Conservation (phyloP, 2,329 filamentous ascomycete genomes). For the Talaromyces rugulosus region DNA sequence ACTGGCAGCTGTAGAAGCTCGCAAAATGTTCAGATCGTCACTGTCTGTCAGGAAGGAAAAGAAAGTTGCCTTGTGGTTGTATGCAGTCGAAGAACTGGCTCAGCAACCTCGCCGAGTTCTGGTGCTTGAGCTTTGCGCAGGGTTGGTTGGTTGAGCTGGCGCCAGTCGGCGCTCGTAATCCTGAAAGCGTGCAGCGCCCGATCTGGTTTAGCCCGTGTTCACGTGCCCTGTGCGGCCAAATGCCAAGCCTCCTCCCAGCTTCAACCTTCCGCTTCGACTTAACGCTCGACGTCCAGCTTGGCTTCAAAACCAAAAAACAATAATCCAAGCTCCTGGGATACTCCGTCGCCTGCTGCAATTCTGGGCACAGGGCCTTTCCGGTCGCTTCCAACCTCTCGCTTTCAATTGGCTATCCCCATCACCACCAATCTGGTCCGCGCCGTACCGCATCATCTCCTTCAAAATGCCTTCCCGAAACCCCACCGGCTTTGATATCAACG, state of each 20-base stretch:
- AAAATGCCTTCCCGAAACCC: slow-evolving; percentile 60
- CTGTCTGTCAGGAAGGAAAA: background rate
- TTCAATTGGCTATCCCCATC: slow-evolving; percentile 1
- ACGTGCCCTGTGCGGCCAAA: slow-evolving; percentile 15
- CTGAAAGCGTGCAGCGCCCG: slow-evolving; percentile 5
- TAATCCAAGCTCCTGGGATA: slow-evolving; percentile 12
- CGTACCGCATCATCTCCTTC: slow-evolving; percentile 6
- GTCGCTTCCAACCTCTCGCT: background rate
- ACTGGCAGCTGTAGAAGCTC: background rate
- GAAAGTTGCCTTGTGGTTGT: background rate
- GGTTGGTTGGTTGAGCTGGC: slow-evolving; percentile 4
- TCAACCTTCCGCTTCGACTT: background rate
- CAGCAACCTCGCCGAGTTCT: slow-evolving; percentile 1
- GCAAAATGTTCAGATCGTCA: background rate
- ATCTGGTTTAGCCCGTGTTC: slow-evolving; percentile 28
- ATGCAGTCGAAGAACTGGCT: background rate
- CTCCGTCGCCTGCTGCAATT: background rate
- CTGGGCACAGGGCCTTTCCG: background rate
- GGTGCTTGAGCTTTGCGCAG: background rate
- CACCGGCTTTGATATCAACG: slow-evolving; percentile 86
- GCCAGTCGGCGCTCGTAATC: slow-evolving; percentile 4
- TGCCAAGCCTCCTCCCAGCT: slow-evolving; percentile 20
- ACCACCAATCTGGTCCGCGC: background rate
- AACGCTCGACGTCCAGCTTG: slow-evolving; percentile 4
- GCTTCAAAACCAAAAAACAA: slow-evolving; percentile 3